Base-by-base conservation (phyloP, 306 rosid species). In the Fragaria ananassa region DNA sequence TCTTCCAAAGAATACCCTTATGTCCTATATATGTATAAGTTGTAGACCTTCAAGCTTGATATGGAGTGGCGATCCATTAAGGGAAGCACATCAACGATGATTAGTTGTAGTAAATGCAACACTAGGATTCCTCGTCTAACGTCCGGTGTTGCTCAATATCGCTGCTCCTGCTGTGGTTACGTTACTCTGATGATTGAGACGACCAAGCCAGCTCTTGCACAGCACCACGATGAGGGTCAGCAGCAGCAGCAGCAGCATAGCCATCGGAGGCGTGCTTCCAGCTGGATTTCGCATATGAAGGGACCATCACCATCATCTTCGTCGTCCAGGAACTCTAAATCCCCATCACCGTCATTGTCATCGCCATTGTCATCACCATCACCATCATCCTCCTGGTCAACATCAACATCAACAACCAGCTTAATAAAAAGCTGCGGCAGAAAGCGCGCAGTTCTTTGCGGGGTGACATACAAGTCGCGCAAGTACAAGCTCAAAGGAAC, bases 371-470 rank as follows among this genome's bases (percentile, higher is more conserved):
- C 66, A 6, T 1, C 18, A 11, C 4, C 65, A 25, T 11, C 60
- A 1, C 5, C 27, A 3, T 53, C 53, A 14, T 13, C 53, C 1
- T 1, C 15, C 3, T 46, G 0, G 41, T 10, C 25, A 23, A 23
- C 58, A 12, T 58, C 65, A 1, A 12, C 67, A 15, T 12, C 41
- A 27, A 0, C n/a, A 12, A 17, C 0, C 46, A 15, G 34, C 49
- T 29, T 27, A 6, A 29, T 61, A 5, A 61, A 6, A 2, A 29
- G 67, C 21, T 9, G n/a, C 4, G 37, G 18, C 29, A 51, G 76
- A 58, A 93, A 87, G 83, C 89, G 97, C 0, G 98, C 97, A 1
- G 85, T 93, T 86, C 94, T 91, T 14, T 88, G 93, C 68, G 98
- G 93, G 41, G 90, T 91, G 72, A 80, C 90, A 31, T 91, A 93